These are phyloP conservation scores for Amanita brunnescens DNA, from an alignment of 768 basidiomycete genomes.

Conservation along the genomic window DNA sequence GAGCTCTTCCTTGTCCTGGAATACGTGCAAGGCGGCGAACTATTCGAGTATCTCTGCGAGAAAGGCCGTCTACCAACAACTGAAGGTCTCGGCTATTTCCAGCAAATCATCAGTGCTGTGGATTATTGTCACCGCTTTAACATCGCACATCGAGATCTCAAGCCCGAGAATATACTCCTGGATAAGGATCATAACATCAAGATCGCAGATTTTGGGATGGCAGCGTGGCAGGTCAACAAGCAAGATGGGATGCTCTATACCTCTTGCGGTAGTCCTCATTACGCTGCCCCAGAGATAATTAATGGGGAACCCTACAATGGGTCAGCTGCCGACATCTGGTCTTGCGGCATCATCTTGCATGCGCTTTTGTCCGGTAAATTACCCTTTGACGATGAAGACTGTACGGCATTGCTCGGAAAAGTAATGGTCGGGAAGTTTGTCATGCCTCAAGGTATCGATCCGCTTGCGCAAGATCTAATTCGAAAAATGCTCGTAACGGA, in stretches of 20 bases:
- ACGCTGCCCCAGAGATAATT: slow-evolving; percentile 89
- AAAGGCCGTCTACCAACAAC: slow-evolving; percentile 59
- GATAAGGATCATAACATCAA: slow-evolving; percentile 83
- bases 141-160: slow-evolving; percentile 89
- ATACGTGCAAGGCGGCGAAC: slow-evolving; percentile 90
- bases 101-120: slow-evolving; percentile 87
- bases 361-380: slow-evolving; percentile 80
- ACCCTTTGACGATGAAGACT: slow-evolving; percentile 92
- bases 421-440: slow-evolving; percentile 66
- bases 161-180: slow-evolving; percentile 89
- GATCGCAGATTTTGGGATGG: slow-evolving; percentile 97
- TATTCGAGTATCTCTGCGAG: slow-evolving; percentile 86
- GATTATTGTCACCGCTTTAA: slow-evolving; percentile 94
- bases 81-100: slow-evolving; percentile 82
- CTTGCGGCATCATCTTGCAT: slow-evolving; percentile 88
- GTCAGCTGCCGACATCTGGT: slow-evolving; percentile 90
- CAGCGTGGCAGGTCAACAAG: slow-evolving; percentile 70
- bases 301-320: slow-evolving; percentile 80
- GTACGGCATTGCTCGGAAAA: slow-evolving; percentile 67
- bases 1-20: slow-evolving; percentile 90
- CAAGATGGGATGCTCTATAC: slow-evolving; percentile 54
- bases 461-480: slow-evolving; percentile 69
- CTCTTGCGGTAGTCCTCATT: slow-evolving; percentile 91
- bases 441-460: slow-evolving; percentile 65
- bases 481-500: slow-evolving; percentile 74